phyloP scores from a whole-genome alignment of 2,329 filamentous ascomycete genomes.

The Zymoseptoria crescenta region DNA sequence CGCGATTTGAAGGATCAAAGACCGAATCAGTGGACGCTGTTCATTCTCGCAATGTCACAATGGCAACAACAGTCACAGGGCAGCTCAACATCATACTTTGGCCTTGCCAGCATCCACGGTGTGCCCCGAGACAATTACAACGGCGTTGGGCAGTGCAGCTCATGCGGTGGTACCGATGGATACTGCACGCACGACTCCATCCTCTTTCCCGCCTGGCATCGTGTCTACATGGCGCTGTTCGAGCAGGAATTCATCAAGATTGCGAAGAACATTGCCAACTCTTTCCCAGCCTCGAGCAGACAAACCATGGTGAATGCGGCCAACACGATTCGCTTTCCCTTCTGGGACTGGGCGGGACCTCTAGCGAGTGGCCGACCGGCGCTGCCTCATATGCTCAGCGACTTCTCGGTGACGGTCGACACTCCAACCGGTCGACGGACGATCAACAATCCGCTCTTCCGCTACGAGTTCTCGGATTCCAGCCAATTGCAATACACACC shows the following conservation, averaged over 20 bases:
- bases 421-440: slow-evolving; percentile 20
- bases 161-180: slow-evolving; percentile 23
- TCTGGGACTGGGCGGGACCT: slow-evolving; percentile 24
- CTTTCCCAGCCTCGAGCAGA: slow-evolving; percentile 16
- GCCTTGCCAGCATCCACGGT: slow-evolving; percentile 12
- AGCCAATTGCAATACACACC: slow-evolving; percentile 23
- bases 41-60: slow-evolving; percentile 14
- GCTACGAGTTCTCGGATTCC: slow-evolving; percentile 17
- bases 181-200: slow-evolving; percentile 30
- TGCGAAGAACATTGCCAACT: slow-evolving; percentile 22
- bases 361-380: slow-evolving; percentile 14
- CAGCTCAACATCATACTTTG: slow-evolving; percentile 12
- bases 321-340: slow-evolving; percentile 20
- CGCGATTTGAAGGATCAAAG: slow-evolving; percentile 10
- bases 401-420: slow-evolving; percentile 20
- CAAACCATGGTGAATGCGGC: slow-evolving; percentile 21
- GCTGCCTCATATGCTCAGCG: slow-evolving; percentile 20
- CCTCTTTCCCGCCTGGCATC: slow-evolving; percentile 30
- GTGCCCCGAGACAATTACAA: slow-evolving; percentile 26
- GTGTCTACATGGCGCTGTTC: slow-evolving; percentile 27
- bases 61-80: slow-evolving; percentile 6
- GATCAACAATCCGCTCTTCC: slow-evolving; percentile 24
- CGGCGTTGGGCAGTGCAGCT: slow-evolving; percentile 22
- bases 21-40: slow-evolving; percentile 16
- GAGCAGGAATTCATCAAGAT: slow-evolving; percentile 27